These are phyloP conservation scores for Ophiocordyceps camponoti-floridani DNA, from an alignment of 2,329 filamentous ascomycete genomes.

Conservation along the genomic window DNA sequence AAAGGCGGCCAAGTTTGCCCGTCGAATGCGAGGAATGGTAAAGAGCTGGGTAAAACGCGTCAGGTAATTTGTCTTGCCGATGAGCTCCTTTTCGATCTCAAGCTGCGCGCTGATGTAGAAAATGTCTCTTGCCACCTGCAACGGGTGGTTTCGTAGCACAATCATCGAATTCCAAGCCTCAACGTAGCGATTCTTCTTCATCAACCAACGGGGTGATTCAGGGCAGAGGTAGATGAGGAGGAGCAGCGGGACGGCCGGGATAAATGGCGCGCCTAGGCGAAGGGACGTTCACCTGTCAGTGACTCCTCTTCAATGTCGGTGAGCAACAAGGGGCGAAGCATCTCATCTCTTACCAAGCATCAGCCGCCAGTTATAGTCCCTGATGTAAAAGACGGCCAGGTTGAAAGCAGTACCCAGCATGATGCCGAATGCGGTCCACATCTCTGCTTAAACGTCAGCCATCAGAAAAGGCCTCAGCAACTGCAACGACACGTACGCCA, in stretches of 20 bases:
- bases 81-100: slow-evolving; percentile 19
- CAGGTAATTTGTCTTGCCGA: slow-evolving; percentile 20
- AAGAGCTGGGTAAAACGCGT: slow-evolving; percentile 42
- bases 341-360: slow-evolving; percentile 25
- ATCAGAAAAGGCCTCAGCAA: background rate
- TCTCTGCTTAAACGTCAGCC: slow-evolving; percentile 20
- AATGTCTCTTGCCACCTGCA: slow-evolving; percentile 41
- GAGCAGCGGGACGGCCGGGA: slow-evolving; percentile 34
- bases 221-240: slow-evolving; percentile 42
- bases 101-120: slow-evolving; percentile 33
- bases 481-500: slow-evolving; percentile 27
- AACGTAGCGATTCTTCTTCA: slow-evolving; percentile 43
- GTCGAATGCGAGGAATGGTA: slow-evolving; percentile 47
- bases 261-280: slow-evolving; percentile 33
- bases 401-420: slow-evolving; percentile 23
- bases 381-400: slow-evolving; percentile 10
- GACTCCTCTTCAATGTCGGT: background rate
- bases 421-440: slow-evolving; percentile 43
- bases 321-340: too few relatives aligned
- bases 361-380: slow-evolving; percentile 17
- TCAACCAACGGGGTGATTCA: slow-evolving; percentile 44
- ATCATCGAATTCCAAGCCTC: slow-evolving; percentile 40
- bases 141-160: slow-evolving; percentile 29
- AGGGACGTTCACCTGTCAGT: background rate
- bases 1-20: slow-evolving; percentile 58